These are phyloP conservation scores for Phaeoacremonium minimum DNA, from an alignment of 2,329 filamentous ascomycete genomes.

Conservation along the genomic window DNA sequence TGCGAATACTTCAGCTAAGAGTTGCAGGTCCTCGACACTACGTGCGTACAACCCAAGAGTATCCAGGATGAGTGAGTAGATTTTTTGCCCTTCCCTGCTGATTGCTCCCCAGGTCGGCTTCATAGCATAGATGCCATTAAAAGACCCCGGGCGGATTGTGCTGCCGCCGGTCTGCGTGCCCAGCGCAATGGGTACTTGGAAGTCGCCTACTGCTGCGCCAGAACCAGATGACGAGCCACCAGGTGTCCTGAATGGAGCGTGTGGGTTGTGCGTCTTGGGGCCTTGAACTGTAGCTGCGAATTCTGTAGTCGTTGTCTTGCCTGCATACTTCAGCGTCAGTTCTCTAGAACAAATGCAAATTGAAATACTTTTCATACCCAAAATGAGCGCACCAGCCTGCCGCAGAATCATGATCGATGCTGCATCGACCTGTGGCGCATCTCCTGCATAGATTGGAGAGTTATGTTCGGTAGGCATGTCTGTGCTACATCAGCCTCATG, in stretches of 20 bases:
- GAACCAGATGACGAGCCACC: conserved; percentile 67
- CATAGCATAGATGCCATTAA: conserved; percentile 59
- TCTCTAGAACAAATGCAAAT: too few relatives aligned
- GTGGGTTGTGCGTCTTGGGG: conserved; percentile 53
- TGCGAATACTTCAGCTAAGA: conserved; percentile 49
- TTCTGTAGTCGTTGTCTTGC: conserved; percentile 59
- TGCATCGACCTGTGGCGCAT: conserved; percentile 45
- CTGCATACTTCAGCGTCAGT: conserved; percentile 18
- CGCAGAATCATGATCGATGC: conserved; percentile 47
- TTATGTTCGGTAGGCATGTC: conserved; percentile 55
- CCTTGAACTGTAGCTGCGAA: conserved; percentile 55
- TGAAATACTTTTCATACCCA: conserved; percentile 33
- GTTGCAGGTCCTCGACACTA: conserved; percentile 50
- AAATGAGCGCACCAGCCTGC: conserved; percentile 51
- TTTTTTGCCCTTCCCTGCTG: conserved; percentile 56
- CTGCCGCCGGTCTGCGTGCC: conserved; percentile 66
- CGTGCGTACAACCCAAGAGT: conserved; percentile 59
- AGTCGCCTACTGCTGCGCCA: conserved; percentile 61
- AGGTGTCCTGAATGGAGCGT: conserved; percentile 47
- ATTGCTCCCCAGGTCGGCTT: conserved; percentile 65
- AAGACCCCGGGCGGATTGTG: conserved; percentile 59
- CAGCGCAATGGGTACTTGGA: conserved; percentile 55
- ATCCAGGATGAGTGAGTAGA: conserved; percentile 55
- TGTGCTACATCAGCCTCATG: conserved; percentile 12
- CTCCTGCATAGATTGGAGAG: conserved; percentile 47